A percentile compares a stretch with the other conserved stretches of the same genome.
Conservation (phyloP, 75 land plant species). For the Pseudotsuga menziesii region DNA sequence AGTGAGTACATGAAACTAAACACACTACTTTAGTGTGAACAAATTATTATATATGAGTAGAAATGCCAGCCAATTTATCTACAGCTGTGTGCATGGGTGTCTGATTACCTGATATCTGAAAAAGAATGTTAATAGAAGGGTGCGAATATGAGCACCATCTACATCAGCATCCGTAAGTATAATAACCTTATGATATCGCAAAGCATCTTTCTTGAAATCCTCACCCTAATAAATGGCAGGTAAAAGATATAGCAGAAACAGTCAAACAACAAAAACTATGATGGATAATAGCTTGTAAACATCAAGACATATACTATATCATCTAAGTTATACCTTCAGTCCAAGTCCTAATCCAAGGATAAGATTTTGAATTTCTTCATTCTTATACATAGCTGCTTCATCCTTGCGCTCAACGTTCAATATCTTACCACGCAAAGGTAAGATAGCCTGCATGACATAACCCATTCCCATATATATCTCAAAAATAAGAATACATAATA, state of each 20-base stretch:
- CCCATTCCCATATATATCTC: background rate
- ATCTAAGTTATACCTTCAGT: slow-evolving; percentile 60
- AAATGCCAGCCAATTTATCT: background rate
- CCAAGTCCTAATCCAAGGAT: slow-evolving; percentile 95
- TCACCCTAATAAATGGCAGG: slow-evolving; percentile 62
- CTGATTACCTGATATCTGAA: slow-evolving; percentile 89
- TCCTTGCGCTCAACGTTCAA: slow-evolving; percentile 89
- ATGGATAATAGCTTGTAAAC: background rate
- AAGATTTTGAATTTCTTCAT: slow-evolving; percentile 93
- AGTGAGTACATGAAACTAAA: background rate
- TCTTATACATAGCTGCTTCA: slow-evolving; percentile 96
- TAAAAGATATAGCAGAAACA: background rate
- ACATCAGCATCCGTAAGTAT: slow-evolving; percentile 99
- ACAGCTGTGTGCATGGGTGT: background rate
- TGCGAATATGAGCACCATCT: slow-evolving; percentile 98
- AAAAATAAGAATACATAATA: background rate
- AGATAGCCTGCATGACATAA: slow-evolving; percentile 65
- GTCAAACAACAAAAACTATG: background rate
- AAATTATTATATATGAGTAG: background rate
- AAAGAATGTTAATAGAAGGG: slow-evolving; percentile 91
- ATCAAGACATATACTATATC: background rate
- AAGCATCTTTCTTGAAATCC: slow-evolving; percentile 81
- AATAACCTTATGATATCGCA: slow-evolving; percentile 95
- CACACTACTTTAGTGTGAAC: background rate
- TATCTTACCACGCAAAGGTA: slow-evolving; percentile 94